A percentile compares a stretch with the other conserved stretches of the same genome.
phyloP scores from a whole-genome alignment of 1,284 basidiomycete genomes.

The Austroboletus novae-zelandiae region DNA sequence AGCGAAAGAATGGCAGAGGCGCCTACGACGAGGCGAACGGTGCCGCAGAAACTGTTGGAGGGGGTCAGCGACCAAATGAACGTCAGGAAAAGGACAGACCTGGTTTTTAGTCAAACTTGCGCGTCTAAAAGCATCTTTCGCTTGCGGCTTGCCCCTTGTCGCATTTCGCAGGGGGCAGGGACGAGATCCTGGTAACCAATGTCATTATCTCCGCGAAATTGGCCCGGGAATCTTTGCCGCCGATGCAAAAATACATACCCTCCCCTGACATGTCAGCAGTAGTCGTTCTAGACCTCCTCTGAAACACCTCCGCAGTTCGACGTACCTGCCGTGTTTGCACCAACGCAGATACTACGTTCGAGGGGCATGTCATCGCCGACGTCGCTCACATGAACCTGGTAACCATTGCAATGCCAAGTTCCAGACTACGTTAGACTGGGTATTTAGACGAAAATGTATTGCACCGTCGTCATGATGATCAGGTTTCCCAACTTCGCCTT shows the following conservation, averaged over 20 bases:
- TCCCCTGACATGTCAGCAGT: not conserved
- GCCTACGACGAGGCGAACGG: not conserved
- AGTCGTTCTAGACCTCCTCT: no score
- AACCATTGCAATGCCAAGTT: no score
- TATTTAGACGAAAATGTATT: not conserved
- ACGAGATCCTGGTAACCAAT: not conserved
- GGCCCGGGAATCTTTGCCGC: not conserved
- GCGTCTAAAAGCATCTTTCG: slow-evolving; percentile 2
- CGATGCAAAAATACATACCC: slow-evolving; percentile 8
- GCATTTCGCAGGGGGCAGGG: slow-evolving; percentile 9
- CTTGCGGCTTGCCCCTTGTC: slow-evolving; percentile 5
- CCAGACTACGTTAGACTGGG: no score
- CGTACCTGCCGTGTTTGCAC: no score
- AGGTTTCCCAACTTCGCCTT: not conserved
- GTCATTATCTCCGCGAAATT: slow-evolving; percentile 26
- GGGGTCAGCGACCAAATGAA: no score
- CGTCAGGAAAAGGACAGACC: no score
- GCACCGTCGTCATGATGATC: slow-evolving; percentile 5
- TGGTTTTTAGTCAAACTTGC: no score
- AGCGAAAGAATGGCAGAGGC: slow-evolving; percentile 7
- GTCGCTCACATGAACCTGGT: no score
- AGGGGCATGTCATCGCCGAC: no score
- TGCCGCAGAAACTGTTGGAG: no score
- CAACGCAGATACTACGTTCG: no score
- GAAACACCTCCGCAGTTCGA: no score